Percentiles rank a stretch among this genome's conserved stretches.
Conservation (phyloP, 169 alveolate genomes). For the Pseudocohnilembus persalinus region DNA sequence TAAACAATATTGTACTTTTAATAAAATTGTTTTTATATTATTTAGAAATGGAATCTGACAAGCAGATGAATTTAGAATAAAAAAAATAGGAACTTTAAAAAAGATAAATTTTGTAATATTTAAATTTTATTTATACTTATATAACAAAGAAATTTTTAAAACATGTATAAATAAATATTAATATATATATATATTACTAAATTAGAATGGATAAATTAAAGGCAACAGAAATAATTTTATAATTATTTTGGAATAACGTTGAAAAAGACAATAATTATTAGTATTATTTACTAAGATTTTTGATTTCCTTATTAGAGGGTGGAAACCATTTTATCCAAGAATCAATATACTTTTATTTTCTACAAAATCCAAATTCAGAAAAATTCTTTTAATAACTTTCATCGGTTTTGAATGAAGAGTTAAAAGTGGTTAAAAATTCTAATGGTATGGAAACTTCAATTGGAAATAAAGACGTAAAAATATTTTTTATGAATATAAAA, state of each 20-base stretch:
- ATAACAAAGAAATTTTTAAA: too few species aligned
- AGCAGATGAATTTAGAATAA: background rate
- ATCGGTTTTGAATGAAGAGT: constrained; percentile 23
- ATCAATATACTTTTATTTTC: constrained; percentile 19
- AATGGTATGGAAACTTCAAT: constrained; percentile 22
- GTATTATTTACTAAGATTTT: constrained; percentile 29
- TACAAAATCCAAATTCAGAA: constrained; percentile 35
- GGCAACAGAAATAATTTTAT: constrained; percentile 16
- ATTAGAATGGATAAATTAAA: constrained; percentile 12
- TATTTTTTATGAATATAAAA: too few species aligned
- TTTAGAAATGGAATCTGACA: background rate
- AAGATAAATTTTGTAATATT: background rate
- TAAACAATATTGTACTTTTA: too few species aligned
- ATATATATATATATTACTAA: too few species aligned
- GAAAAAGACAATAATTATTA: constrained; percentile 24
- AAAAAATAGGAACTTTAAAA: background rate
- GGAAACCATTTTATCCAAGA: constrained; percentile 27
- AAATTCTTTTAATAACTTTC: constrained; percentile 21
- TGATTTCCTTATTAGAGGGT: constrained; percentile 23
- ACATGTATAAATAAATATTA: background rate
- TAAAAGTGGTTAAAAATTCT: constrained; percentile 11
- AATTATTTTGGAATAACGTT: constrained; percentile 24
- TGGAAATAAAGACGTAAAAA: background rate
- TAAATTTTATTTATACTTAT: too few species aligned
- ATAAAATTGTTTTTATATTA: too few species aligned